Evolutionary conservation across 2,329 filamentous ascomycete genomes (phyloP), one percentile per base, ranked within the genome.

Genomic region (Ustulina deusta): DNA sequence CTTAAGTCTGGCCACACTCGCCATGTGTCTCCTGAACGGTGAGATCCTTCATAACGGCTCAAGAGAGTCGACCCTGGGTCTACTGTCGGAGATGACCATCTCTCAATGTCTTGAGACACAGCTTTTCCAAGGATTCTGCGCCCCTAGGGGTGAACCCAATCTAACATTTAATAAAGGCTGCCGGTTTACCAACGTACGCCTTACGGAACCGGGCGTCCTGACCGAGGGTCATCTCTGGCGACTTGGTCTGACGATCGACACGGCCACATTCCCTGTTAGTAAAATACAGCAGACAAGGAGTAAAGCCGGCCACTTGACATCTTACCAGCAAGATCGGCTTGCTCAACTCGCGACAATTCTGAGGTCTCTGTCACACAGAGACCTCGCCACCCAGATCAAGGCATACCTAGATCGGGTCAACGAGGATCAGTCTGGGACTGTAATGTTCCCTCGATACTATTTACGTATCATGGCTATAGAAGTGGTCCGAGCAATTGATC

Each of bases 1-100:
- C 22, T 63, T 76, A 7, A 75, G 72, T 11, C 56, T 79, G 0
- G 75, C 78, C 0, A 65, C 78, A 29, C 49, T 79, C 6, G 72
- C 72, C 7, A 61, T 79, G 11, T 77, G 71, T 49, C 67, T 80
- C 0, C 36, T 79, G 0, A 79, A 79, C 36, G 77, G 78, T 3
- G 76, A 79, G 60, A 75, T 79, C 17, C 68, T 79, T 27, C 27
- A 62, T 44, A 62, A 62, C 27, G 15, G 57, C 48, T 20, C 22
- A 49, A 15, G 25, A 27, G 40, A 61, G 32, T 49, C 42, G 20
- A 34, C 13, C 17, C 42, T 4, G 6, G 42, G 42, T 46, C 40
- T 20, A 32, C 22, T 22, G 29, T 44, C 42, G 6, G 29, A 48
- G 22, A 42, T 62, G 59, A 54, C 48, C 29, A 27, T 54, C 27